Conservation (phyloP, 1,284 basidiomycete genomes). For the Retiboletus flavoniger region DNA sequence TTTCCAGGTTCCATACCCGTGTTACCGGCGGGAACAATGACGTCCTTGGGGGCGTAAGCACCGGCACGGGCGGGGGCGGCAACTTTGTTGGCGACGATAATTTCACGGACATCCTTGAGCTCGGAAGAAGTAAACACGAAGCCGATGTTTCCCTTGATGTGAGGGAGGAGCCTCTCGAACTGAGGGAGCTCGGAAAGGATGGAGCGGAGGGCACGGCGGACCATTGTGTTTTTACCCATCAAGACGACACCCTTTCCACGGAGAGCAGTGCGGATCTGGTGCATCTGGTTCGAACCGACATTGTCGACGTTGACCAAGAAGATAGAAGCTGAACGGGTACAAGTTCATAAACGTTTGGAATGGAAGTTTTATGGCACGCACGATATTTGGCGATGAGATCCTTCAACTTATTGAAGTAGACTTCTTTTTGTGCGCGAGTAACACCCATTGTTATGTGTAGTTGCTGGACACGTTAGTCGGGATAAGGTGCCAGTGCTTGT, state of each 20-base stretch:
- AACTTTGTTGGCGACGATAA: conserved; percentile 96
- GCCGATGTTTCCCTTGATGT: conserved; percentile 97
- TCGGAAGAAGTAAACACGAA: conserved; percentile 97
- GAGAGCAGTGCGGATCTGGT: conserved; percentile 96
- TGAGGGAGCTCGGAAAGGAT: conserved; percentile 89
- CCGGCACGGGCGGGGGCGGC: conserved; percentile 98
- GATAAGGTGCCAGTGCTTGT: not conserved
- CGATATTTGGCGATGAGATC: conserved; percentile 90
- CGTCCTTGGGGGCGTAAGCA: conserved; percentile 91
- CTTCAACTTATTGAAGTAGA: conserved; percentile 95
- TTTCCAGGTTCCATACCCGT: conserved; percentile 99
- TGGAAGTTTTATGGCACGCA: conserved; percentile 42
- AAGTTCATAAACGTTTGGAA: conserved; percentile 2
- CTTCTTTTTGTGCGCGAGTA: conserved; percentile 85
- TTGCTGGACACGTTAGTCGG: conserved; percentile 11
- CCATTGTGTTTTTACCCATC: conserved; percentile 99
- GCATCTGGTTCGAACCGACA: conserved; percentile 99
- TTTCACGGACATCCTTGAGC: conserved; percentile 91
- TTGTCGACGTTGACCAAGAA: conserved; percentile 99
- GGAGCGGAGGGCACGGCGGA: conserved; percentile 93
- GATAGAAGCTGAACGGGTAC: conserved; percentile 72
- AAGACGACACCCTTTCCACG: conserved; percentile 96
- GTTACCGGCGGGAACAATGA: conserved; percentile 92
- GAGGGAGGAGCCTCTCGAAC: conserved; percentile 94
- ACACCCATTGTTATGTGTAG: conserved; percentile 76